Percentiles rank a stretch among this genome's conserved stretches.
phyloP scores from a whole-genome alignment of 83 land plant genomes.

The Picea abies region DNA sequence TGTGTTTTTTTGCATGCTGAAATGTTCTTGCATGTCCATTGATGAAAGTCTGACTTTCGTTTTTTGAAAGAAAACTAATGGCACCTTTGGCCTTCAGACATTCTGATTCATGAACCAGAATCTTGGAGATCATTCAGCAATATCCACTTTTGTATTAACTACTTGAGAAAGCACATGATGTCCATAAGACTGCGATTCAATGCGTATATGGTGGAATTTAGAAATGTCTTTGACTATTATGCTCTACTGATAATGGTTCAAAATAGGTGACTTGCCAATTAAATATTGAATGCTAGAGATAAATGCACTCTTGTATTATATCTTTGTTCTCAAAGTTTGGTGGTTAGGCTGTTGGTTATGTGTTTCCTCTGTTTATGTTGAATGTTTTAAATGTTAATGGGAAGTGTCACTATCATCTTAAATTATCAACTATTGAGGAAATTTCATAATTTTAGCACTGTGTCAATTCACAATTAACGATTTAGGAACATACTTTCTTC shows the following conservation, averaged over 20 bases:
- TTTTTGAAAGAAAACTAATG: slow-evolving; percentile 9
- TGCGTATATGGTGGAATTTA: not conserved
- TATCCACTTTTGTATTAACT: not conserved
- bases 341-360: too few species aligned
- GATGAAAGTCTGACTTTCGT: not conserved
- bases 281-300: not conserved
- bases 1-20: too few species aligned
- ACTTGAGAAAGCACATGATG: not conserved
- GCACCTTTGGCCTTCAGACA: slow-evolving; percentile 5
- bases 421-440: too few species aligned
- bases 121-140: slow-evolving; percentile 6
- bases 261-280: not conserved
- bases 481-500: too few species aligned
- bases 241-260: not conserved
- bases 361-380: not conserved
- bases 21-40: not conserved
- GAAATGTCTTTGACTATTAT: not conserved
- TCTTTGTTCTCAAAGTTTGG: too few species aligned
- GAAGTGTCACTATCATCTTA: not conserved
- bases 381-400: not conserved
- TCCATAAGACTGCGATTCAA: not conserved
- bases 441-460: too few species aligned
- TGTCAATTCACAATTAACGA: too few species aligned
- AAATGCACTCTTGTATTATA: not conserved
- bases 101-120: slow-evolving; percentile 8